Base-by-base conservation (phyloP, 768 basidiomycete genomes). In the Tylopilus rubrobrunneus region DNA sequence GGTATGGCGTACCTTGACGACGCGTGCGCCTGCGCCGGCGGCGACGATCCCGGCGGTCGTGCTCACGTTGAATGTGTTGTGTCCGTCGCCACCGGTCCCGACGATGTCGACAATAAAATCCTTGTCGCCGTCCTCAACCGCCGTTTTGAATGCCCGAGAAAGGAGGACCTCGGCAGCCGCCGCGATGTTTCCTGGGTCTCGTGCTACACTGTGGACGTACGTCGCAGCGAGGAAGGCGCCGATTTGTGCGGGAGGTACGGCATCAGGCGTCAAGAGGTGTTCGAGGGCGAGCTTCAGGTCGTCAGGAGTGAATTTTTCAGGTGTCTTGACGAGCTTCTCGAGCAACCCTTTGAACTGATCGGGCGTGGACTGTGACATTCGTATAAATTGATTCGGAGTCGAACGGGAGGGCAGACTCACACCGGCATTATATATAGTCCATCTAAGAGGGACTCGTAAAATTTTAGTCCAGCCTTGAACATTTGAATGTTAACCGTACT, bases 1-100 rank as follows among this genome's bases (percentile, higher is more conserved):
- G 15, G 43, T 14, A 1, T 46, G 5, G 1, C 47, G 34, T 64
- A 91, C 94, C 78, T 99, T 98, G 68, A 92, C 83, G 2, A 99
- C 93, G 33, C 93, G 79, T 0, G 91, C 91, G 6, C 96, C 96
- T 7, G 94, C 90, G 14, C 95, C 96, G 23, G 94, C 93, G 28
- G 95, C 96, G 19, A 98, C 90, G 56, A 99, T 81, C 1, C 82
- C 95, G 3, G 96, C 95, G 2, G 92, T 87, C 1, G 96, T 98
- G 67, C 92, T 95, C 49, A 98, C 95, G 67, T 98, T 98, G 80
- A 94, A 98, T 0, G 95, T 86, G 64, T 98, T 90, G 70, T 94
- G 84, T 0, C 94, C 94, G 71, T 98, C 97, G 7, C 97, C 96
- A 11, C 96, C 68, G 0, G 69, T 71, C 3, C 69, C 69, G 37